These are phyloP conservation scores for Trichoderma citrinoviride DNA, from an alignment of 2,329 filamentous ascomycete genomes.

Conservation along the genomic window DNA sequence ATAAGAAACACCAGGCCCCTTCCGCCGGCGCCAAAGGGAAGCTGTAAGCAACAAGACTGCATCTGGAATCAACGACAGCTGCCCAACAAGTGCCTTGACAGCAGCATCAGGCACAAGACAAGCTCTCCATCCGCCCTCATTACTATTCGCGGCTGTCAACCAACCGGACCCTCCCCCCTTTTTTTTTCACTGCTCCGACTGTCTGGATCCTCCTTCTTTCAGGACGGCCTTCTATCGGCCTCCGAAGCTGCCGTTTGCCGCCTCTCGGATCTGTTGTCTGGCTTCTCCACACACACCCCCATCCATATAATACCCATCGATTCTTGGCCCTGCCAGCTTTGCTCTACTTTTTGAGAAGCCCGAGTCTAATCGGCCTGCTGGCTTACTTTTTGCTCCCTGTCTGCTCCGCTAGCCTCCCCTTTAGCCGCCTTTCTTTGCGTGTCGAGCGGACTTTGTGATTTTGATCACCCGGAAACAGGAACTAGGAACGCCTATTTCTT, in stretches of 20 bases:
- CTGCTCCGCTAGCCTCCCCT: slow-evolving; percentile 4
- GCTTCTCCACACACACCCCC: slow-evolving; percentile 18
- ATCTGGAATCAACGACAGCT: background rate
- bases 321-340: background rate
- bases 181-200: background rate
- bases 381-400: background rate
- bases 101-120: background rate
- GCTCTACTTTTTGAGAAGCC: background rate
- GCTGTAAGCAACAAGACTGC: background rate
- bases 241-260: slow-evolving; percentile 15
- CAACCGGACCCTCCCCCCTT: background rate
- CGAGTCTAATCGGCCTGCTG: background rate
- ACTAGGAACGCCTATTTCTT: background rate
- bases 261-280: slow-evolving; percentile 4
- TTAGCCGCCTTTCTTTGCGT: slow-evolving; percentile 9
- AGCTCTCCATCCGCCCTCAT: background rate
- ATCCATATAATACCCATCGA: background rate
- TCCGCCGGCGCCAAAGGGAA: background rate
- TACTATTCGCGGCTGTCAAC: background rate
- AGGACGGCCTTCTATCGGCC: slow-evolving; percentile 9
- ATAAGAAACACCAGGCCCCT: slow-evolving; percentile 10
- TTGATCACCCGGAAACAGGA: background rate
- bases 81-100: background rate
- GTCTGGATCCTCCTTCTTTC: background rate
- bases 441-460: background rate